Percentiles rank a stretch among this genome's conserved stretches.
These are phyloP conservation scores for Psilocybe azurescens DNA, from an alignment of 768 basidiomycete genomes.

Conservation along the genomic window DNA sequence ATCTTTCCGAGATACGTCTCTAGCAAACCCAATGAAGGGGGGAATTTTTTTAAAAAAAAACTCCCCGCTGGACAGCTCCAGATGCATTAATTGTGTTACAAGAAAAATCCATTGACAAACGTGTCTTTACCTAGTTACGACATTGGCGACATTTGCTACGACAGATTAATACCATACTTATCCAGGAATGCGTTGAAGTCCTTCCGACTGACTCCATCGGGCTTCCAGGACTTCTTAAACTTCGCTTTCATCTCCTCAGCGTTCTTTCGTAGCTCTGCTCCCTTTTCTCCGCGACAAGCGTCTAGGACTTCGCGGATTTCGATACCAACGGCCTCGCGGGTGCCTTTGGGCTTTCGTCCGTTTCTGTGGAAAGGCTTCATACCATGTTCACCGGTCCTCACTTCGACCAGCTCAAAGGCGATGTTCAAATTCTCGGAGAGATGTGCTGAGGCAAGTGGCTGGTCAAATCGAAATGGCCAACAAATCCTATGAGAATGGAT, in stretches of 20 bases:
- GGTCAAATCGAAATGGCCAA: constrained; percentile 18
- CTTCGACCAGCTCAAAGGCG: constrained; percentile 10
- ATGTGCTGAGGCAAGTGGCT: constrained; percentile 10
- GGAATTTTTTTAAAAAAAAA: no score
- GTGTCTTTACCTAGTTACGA: no score
- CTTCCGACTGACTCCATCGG: constrained; percentile 1
- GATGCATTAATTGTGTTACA: no score
- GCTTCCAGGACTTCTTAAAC: background rate
- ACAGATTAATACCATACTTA: background rate
- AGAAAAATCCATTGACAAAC: no score
- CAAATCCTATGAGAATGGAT: constrained; percentile 9
- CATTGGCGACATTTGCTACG: no score
- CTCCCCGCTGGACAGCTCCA: no score
- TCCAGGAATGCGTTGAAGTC: constrained; percentile 9
- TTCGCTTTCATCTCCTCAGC: constrained; percentile 2
- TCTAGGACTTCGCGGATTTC: constrained; percentile 11
- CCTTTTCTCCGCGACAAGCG: constrained; percentile 4
- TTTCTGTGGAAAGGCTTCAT: constrained; percentile 10
- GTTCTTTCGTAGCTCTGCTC: constrained; percentile 3
- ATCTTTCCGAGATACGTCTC: no score
- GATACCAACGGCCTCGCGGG: constrained; percentile 12
- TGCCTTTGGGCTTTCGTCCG: constrained; percentile 7
- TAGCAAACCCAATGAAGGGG: no score
- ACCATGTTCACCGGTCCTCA: constrained; percentile 7
- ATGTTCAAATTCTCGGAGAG: constrained; percentile 9